Evolutionary conservation across 345 rosid species (phyloP).

Genomic region (Bretschneidera sinensis): DNA sequence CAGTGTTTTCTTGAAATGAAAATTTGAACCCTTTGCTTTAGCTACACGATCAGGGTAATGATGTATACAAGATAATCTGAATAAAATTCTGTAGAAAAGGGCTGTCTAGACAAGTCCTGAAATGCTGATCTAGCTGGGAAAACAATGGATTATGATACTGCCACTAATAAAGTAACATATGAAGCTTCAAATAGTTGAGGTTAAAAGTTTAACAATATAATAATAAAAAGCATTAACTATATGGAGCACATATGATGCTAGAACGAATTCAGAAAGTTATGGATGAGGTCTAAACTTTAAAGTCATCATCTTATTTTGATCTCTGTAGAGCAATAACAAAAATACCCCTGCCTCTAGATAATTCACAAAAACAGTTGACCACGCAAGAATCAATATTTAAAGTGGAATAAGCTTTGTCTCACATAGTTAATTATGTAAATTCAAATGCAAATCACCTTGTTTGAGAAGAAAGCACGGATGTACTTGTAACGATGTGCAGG

Average conservation of each 20-base stretch:
- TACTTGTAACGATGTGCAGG: constrained; percentile 60
- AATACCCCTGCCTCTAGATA: background rate
- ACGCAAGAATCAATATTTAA: constrained; percentile 4
- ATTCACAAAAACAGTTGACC: background rate
- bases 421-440: background rate
- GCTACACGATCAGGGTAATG: no score
- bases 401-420: background rate
- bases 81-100: background rate
- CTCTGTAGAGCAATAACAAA: no score
- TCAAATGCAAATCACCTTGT: constrained; percentile 78
- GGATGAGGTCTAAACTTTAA: background rate
- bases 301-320: no score
- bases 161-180: no score
- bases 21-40: no score
- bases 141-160: background rate
- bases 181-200: no score
- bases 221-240: no score
- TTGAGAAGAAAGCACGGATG: constrained; percentile 78
- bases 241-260: no score
- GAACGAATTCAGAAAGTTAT: no score
- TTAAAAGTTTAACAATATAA: no score
- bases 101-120: background rate
- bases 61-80: background rate
- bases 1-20: no score
- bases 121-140: constrained; percentile 10